Evolutionary conservation across 1,139 yeast genomes (phyloP).

Genomic region (Lodderomyces parapsilosis): DNA sequence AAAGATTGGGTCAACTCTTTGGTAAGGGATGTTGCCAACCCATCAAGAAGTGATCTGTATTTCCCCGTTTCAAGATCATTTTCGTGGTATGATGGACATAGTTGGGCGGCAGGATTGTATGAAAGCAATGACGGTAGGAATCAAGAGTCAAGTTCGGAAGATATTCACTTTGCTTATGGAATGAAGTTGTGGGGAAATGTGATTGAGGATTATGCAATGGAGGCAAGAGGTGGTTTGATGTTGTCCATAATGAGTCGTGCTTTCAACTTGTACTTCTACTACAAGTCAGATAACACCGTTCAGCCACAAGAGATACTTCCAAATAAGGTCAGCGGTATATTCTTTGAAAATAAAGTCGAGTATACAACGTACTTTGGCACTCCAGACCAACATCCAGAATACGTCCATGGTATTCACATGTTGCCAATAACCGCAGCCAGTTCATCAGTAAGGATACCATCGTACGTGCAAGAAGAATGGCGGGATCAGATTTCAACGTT

Average conservation of each 20-base stretch:
- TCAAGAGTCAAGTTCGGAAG: constrained; percentile 81
- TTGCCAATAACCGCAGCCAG: constrained; percentile 83
- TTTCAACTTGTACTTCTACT: constrained; percentile 61
- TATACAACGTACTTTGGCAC: constrained; percentile 65
- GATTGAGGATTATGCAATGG: constrained; percentile 70
- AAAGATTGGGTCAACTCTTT: constrained; percentile 32
- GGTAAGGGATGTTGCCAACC: constrained; percentile 75
- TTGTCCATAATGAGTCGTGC: constrained; percentile 62
- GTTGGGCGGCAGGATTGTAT: constrained; percentile 81
- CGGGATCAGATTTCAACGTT: constrained; percentile 48
- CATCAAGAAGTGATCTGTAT: constrained; percentile 54
- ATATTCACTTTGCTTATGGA: constrained; percentile 76
- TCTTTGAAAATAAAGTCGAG: constrained; percentile 84
- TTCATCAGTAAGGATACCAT: constrained; percentile 66
- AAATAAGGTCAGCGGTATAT: constrained; percentile 74
- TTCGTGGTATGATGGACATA: constrained; percentile 82
- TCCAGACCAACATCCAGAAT: constrained; percentile 54
- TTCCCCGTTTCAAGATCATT: constrained; percentile 79
- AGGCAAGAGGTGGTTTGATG: constrained; percentile 75
- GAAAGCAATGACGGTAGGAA: constrained; percentile 73
- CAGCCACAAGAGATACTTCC: constrained; percentile 57
- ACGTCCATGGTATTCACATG: constrained; percentile 95
- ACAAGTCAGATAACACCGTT: constrained; percentile 53
- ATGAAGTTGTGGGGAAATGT: constrained; percentile 81
- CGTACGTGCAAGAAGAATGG: constrained; percentile 84